Evolutionary conservation across 1,284 basidiomycete genomes (phyloP).

Genomic region (Trichosporon sp.): DNA sequence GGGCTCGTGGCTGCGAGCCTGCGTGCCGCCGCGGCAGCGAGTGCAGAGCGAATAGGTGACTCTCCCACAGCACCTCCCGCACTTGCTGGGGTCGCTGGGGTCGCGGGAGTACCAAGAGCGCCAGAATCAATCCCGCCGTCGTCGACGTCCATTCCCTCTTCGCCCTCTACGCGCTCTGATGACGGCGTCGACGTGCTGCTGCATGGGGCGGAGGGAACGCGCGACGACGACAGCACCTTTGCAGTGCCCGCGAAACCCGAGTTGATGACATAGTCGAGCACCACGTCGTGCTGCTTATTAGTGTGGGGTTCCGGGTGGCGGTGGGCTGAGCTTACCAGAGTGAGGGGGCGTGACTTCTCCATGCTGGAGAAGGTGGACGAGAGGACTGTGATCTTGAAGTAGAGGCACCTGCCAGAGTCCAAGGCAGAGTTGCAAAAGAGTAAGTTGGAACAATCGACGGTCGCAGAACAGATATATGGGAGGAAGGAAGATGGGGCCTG

Average conservation of each 20-base stretch:
- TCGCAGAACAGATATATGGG: constrained; percentile 1
- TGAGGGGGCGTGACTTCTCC: constrained; percentile 14
- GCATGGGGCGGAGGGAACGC: constrained; percentile 18
- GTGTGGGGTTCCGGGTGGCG: constrained; percentile 16
- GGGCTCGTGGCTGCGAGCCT: background rate
- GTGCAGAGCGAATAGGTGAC: constrained; percentile 9
- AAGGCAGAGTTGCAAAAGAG: background rate
- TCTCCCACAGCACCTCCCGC: constrained; percentile 10
- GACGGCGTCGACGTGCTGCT: constrained; percentile 17
- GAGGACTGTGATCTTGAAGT: background rate
- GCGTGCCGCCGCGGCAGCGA: constrained; percentile 3
- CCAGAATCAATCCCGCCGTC: constrained; percentile 19
- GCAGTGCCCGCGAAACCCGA: constrained; percentile 48
- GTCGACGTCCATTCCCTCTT: constrained; percentile 26
- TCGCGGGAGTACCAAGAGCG: constrained; percentile 16
- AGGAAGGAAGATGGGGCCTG: constrained; percentile 9
- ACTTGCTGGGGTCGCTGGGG: constrained; percentile 21
- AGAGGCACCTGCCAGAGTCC: background rate
- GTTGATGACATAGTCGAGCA: constrained; percentile 50
- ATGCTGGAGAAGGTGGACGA: background rate
- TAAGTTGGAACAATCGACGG: constrained; percentile 12
- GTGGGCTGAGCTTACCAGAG: background rate
- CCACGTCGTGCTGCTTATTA: constrained; percentile 48
- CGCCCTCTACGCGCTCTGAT: constrained; percentile 13
- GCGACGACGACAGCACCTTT: constrained; percentile 31